Evolutionary conservation across 177 flowering plant genomes (phyloP).

Genomic region (Vitis hybrid): DNA sequence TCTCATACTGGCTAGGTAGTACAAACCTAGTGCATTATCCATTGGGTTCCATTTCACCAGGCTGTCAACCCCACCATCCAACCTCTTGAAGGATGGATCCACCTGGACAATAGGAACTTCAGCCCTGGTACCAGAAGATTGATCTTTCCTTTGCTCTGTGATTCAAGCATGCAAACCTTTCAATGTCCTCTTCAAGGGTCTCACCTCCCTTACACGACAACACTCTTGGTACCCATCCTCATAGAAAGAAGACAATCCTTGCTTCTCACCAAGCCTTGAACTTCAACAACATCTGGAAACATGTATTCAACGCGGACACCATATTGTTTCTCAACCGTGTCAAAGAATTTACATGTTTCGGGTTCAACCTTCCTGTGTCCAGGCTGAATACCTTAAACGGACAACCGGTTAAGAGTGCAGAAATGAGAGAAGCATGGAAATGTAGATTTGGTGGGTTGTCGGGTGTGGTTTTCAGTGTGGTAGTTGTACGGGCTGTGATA

Average conservation of each 20-base stretch:
- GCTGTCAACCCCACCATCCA: constrained; percentile 82
- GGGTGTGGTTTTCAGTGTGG: too few species aligned
- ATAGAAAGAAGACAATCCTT: constrained; percentile 90
- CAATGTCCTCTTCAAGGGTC: constrained; percentile 83
- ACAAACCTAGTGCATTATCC: constrained; percentile 94
- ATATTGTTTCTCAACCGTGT: constrained; percentile 76
- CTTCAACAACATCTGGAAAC: constrained; percentile 92
- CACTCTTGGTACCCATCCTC: constrained; percentile 98
- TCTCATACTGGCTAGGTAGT: constrained; percentile 88
- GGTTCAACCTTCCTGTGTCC: constrained; percentile 92
- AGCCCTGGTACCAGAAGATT: constrained; percentile 89
- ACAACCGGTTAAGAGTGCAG: constrained; percentile 75
- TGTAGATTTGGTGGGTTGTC: too few species aligned
- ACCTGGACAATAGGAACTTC: constrained; percentile 86
- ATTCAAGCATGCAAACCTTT: constrained; percentile 90
- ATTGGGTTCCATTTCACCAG: constrained; percentile 78
- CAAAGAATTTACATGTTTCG: constrained; percentile 73
- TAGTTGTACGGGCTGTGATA: too few species aligned
- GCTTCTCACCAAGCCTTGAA: constrained; percentile 77
- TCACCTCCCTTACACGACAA: constrained; percentile 90
- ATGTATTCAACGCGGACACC: constrained; percentile 83
- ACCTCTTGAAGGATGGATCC: constrained; percentile 80
- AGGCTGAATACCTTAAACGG: constrained; percentile 88
- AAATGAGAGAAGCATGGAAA: constrained; percentile 1
- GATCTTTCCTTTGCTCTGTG: constrained; percentile 93